Evolutionary conservation across 805 yeast species (phyloP), one percentile per base, ranked within the genome.

Genomic region (Clavispora fructus): DNA sequence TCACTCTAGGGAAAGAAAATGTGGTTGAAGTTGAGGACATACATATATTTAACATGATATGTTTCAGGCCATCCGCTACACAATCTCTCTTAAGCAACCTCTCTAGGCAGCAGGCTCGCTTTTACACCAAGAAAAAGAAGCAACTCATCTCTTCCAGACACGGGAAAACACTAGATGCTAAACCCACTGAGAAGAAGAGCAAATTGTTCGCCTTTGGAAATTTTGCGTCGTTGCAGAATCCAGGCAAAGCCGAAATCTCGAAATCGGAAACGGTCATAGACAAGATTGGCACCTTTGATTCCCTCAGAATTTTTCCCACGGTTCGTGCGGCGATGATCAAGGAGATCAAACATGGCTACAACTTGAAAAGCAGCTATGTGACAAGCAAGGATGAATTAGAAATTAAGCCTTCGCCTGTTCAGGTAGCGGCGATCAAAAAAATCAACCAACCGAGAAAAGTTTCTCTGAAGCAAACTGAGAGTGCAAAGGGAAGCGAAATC

Each of bases 341-440:
- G 19, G 82, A 83, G 40, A 78, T 87, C 42, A 69, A 69, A 43
- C 52, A 59, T 8, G 59, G 60, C 28, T 69, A 69, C 51, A 61
- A 60, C 46, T 54, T 68, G 46, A 62, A 59, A 42, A 66, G 56
- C 50, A 68, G 74, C 2, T 63, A 65, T 40, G 47, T 66, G 29
- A 58, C 57, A 41, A 46, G 53, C 42, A 66, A 63, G 46, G 68
- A 58, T 4, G 68, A 62, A 31, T 48, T 71, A 35, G 57, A 47
- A 2, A 62, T 79, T 25, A 66, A 72, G 45, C 83, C 98, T 10
- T 81, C 96, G 0, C 88, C 94, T 1, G 86, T 92, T 38, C 99
- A 92, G 65, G 73, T 79, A 4, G 84, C 91, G 6, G 84, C 94
- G 6, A 78, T 87, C 37, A 74, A 79, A 54, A 74, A 69, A 46